Conservation (phyloP, 306 rosid species). For the Rubus parviflorus region DNA sequence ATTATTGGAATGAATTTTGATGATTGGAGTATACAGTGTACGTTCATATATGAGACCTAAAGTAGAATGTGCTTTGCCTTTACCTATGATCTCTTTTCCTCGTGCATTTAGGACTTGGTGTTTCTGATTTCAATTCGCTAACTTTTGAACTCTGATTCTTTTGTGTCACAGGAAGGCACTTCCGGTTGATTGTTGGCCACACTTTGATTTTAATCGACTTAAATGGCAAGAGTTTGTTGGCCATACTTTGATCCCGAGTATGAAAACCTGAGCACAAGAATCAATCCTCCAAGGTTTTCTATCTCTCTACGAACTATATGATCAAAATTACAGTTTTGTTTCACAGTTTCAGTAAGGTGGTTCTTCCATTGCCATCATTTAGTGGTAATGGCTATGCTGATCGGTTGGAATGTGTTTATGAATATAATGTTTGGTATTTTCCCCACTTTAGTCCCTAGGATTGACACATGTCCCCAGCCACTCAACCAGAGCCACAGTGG, state of each 20-base stretch:
- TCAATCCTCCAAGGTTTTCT: constrained; percentile 79
- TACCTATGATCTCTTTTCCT: background rate
- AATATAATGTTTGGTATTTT: background rate
- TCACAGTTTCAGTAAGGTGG: background rate
- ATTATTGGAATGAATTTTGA: too few relatives aligned
- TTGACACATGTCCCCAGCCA: too few relatives aligned
- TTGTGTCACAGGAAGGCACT: constrained; percentile 31
- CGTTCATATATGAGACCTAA: background rate
- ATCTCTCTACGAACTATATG: constrained; percentile 3
- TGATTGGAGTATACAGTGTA: background rate
- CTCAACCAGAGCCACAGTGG: too few relatives aligned
- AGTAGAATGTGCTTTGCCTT: background rate
- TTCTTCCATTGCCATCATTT: background rate
- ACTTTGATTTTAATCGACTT: constrained; percentile 47
- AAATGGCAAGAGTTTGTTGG: constrained; percentile 70
- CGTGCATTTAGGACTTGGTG: background rate
- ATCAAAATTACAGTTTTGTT: constrained; percentile 6
- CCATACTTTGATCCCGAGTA: constrained; percentile 92
- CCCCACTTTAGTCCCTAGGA: too few relatives aligned
- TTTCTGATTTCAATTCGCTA: background rate
- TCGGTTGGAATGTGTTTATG: background rate
- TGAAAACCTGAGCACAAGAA: constrained; percentile 73
- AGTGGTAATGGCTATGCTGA: background rate
- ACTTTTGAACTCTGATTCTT: constrained; percentile 3
- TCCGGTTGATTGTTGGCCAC: constrained; percentile 41